Evolutionary conservation across 495 filamentous ascomycete species (phyloP), one percentile per base, ranked within the genome.

Genomic region (Xanthoparmelia taractica): DNA sequence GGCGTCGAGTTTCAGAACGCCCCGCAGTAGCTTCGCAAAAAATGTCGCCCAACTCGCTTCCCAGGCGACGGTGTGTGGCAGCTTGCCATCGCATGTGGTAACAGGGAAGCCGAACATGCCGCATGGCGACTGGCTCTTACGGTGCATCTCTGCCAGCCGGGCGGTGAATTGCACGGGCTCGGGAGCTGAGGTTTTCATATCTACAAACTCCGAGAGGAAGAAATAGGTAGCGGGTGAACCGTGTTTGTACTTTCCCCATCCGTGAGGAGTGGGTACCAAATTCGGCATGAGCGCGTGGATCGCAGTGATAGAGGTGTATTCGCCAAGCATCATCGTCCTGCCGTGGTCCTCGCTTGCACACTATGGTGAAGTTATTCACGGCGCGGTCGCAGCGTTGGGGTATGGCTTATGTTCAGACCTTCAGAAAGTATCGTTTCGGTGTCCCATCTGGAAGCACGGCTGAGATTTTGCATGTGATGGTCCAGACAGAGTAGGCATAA

Each of bases 21-120:
- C 62, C 25, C 60, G 52, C 55, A 78, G 65, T 4, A 61, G 68
- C 27, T 71, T 72, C 6, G 68, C 41, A 55, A 80, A 82, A 61
- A 77, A 82, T 0, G 45, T 57, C 58, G 78, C 72, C 79, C 78
- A 82, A 54, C 70, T 75, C 33, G 71, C 67, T 36, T 77, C 70
- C 78, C 76, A 78, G 1, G 58, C 67, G 3, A 72, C 72, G 4
- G 57, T 59, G 57, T 79, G 75, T 2, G 76, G 72, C 10, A 77
- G 57, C 15, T 75, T 76, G n/a, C 78, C 77, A 27, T 77, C 75
- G 61, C 70, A 82, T 0, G 79, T 84, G 0, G 74, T 68, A 6
- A 75, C 63, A 56, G 77, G 75, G 61, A 83, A 84, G 0, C 81
- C 81, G 60, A 84, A 84, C 62, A 77, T 79, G 0, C 78, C 78